Evolutionary conservation across 2,329 filamentous ascomycete species (phyloP), one percentile per base, ranked within the genome.

Genomic region (Dendrostoma leiphaemia): DNA sequence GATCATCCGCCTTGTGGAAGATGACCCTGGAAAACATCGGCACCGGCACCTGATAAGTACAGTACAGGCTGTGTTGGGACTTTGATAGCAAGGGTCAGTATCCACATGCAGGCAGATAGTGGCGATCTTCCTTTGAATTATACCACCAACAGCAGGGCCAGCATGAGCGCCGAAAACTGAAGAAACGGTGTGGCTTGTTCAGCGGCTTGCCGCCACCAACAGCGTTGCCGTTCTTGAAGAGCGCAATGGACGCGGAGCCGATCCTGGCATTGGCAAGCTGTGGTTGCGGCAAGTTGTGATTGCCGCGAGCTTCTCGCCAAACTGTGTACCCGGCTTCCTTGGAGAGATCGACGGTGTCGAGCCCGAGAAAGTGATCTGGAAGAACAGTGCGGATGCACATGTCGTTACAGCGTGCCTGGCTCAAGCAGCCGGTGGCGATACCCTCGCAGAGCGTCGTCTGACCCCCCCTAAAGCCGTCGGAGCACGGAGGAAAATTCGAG

Each of bases 161-260:
- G 85, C 84, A 85, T 81, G 59, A 78, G 71, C 29, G 69, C 79
- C 46, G 78, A 78, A 59, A 74, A 75, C 51, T 32, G 10, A 32
- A 7, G 6, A 12, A 31, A 31, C 28, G 28, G n/a, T n/a, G n/a
- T 12, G 28, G 31, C 31, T 32, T 9, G 7, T 32, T 32, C 31
- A 32, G 10, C n/a, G 31, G 10, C 10, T 13, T 2, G 10, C 31
- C 31, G 15, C 31, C 31, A 15, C 31, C 31, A 15, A 13, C n/a
- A 10, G 31, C 31, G 40, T 80, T 78, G 38, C 64, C 68, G 63
- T 88, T 87, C 65, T 87, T 87, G 32, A 88, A 73, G 0, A 87
- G 73, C 1, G 86, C 83, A 51, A 85, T 82, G 3, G 84, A 82
- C 60, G 85, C 82, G 7, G 84, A 70, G 1, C 82, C 83, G 38